Evolutionary conservation across 495 filamentous ascomycete species (phyloP).

Genomic region (Trichoderma gamsii): DNA sequence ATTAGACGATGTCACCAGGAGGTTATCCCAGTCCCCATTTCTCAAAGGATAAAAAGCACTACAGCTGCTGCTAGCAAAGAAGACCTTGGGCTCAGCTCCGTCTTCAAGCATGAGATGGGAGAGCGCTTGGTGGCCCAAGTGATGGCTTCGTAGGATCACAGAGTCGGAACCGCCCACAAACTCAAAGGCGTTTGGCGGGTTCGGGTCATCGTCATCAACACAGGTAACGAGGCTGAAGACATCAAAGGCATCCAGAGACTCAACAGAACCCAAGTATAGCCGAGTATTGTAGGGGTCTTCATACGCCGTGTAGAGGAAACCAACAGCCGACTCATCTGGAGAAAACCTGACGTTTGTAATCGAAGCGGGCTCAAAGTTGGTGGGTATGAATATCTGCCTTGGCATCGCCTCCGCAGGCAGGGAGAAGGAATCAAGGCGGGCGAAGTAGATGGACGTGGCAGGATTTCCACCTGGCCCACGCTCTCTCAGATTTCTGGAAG

Average conservation of each 20-base stretch:
- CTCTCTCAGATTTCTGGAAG: constrained; percentile 10
- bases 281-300: constrained; percentile 7
- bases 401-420: constrained; percentile 16
- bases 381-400: constrained; percentile 18
- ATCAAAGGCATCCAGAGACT: constrained; percentile 19
- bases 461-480: not conserved
- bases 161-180: constrained; percentile 22
- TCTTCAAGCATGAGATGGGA: constrained; percentile 24
- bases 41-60: constrained; percentile 18
- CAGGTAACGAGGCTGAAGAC: constrained; percentile 23
- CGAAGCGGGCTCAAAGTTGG: constrained; percentile 10
- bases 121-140: constrained; percentile 23
- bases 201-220: constrained; percentile 15
- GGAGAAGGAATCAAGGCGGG: constrained; percentile 24
- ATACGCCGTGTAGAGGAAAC: constrained; percentile 19
- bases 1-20: constrained; percentile 25
- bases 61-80: constrained; percentile 21
- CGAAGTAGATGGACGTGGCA: constrained; percentile 22
- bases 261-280: constrained; percentile 20
- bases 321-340: constrained; percentile 25
- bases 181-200: constrained; percentile 18
- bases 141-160: constrained; percentile 23
- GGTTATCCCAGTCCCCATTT: constrained; percentile 14
- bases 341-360: constrained; percentile 23
- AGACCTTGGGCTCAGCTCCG: constrained; percentile 16